These are phyloP conservation scores for Pterula multifida DNA, from an alignment of 1,284 basidiomycete genomes.

Conservation along the genomic window DNA sequence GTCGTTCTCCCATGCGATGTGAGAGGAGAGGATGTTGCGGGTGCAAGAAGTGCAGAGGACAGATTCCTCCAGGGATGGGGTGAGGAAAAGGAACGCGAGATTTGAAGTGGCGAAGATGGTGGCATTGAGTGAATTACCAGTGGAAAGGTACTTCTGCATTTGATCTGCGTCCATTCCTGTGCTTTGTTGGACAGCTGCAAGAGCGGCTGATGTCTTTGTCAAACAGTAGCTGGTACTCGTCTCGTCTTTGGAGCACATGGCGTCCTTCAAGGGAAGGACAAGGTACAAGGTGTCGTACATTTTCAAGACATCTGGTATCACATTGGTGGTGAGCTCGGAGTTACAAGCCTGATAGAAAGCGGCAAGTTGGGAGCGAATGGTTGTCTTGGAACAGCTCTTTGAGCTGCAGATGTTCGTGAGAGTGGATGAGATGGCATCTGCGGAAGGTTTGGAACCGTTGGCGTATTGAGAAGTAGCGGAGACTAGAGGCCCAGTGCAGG, in stretches of 20 bases:
- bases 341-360: conserved; percentile 61
- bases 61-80: conserved; percentile 31
- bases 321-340: conserved; percentile 47
- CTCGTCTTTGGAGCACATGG: conserved; percentile 68
- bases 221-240: conserved; percentile 56
- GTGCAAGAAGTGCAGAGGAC: conserved; percentile 76
- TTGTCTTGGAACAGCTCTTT: conserved; percentile 41
- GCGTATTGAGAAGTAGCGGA: conserved; percentile 49
- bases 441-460: conserved; percentile 25
- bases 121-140: conserved; percentile 46
- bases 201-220: conserved; percentile 23
- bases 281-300: conserved; percentile 75
- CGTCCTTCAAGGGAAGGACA: conserved; percentile 47
- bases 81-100: conserved; percentile 73
- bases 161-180: conserved; percentile 5
- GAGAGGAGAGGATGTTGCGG: conserved; percentile 58
- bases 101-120: conserved; percentile 52
- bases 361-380: conserved; percentile 50
- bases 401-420: conserved; percentile 47
- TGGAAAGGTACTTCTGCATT: conserved; percentile 12
- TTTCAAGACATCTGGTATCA: conserved; percentile 36
- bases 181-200: conserved; percentile 13
- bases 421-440: conserved; percentile 35
- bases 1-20: conserved; percentile 63
- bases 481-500: conserved; percentile 58